Conservation (phyloP, 2,329 filamentous ascomycete species). For the Xylariaceae sp. region DNA sequence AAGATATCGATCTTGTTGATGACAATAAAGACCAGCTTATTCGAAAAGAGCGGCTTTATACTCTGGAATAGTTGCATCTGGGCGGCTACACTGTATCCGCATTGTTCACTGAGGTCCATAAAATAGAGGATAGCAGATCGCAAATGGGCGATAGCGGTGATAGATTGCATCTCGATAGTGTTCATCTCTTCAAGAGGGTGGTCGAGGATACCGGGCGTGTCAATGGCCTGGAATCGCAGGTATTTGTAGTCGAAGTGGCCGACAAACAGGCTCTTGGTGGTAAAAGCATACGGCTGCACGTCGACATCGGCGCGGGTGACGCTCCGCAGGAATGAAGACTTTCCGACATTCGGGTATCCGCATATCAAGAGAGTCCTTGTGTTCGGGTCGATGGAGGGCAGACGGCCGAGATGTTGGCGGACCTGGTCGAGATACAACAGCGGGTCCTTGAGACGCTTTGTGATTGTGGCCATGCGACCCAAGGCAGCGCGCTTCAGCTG, state of each 20-base stretch:
- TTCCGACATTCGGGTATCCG: conserved; percentile 96
- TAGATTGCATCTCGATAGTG: conserved; percentile 98
- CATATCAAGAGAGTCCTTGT: conserved; percentile 93
- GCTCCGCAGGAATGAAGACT: conserved; percentile 89
- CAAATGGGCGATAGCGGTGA: conserved; percentile 95
- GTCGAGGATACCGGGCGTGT: conserved; percentile 86
- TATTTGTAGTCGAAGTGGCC: conserved; percentile 98
- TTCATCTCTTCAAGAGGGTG: conserved; percentile 99
- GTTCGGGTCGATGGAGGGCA: conserved; percentile 97
- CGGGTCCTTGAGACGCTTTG: conserved; percentile 89
- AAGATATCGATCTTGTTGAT: conserved; percentile 98
- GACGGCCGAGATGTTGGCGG: conserved; percentile 91
- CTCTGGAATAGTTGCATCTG: conserved; percentile 94
- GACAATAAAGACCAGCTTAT: conserved; percentile 94
- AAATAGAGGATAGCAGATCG: conserved; percentile 94
- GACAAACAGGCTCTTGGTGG: conserved; percentile 93
- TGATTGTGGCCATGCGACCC: conserved; percentile 96
- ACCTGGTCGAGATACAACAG: conserved; percentile 94
- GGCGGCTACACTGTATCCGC: conserved; percentile 80
- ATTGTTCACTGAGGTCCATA: conserved; percentile 68
- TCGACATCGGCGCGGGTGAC: conserved; percentile 93
- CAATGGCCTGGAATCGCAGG: conserved; percentile 72
- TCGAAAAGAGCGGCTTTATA: conserved; percentile 93
- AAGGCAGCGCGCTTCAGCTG: conserved; percentile 94
- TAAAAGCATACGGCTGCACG: conserved; percentile 96